Conservation (phyloP, 2,329 filamentous ascomycete genomes). For the Xylariales sp. region DNA sequence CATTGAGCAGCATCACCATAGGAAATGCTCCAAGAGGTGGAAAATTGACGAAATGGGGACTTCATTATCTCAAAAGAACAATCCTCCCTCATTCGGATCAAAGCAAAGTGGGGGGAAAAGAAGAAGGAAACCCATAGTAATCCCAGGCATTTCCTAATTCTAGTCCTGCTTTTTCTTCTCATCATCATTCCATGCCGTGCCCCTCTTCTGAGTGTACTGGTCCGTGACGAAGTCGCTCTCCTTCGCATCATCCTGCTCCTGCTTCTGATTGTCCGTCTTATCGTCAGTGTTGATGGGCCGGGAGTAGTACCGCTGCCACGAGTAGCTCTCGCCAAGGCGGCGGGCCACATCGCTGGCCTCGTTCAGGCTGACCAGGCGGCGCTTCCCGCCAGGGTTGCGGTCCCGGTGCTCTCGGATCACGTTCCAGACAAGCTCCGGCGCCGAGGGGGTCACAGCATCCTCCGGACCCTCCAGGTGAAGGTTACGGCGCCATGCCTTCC, state of each 20-base stretch:
- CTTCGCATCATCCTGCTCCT: slow-evolving; percentile 6
- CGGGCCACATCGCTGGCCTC: slow-evolving; percentile 57
- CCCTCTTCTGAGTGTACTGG: slow-evolving; percentile 2
- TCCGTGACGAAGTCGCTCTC: slow-evolving; percentile 7
- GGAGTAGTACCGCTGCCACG: slow-evolving; percentile 19
- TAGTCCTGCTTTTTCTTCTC: too few relatives aligned
- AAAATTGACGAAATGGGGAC: too few relatives aligned
- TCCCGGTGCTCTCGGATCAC: slow-evolving; percentile 17
- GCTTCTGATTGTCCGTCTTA: slow-evolving; percentile 4
- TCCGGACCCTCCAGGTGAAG: too few relatives aligned
- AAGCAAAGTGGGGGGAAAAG: too few relatives aligned
- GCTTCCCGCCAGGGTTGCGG: slow-evolving; percentile 27
- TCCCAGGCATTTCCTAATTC: too few relatives aligned
- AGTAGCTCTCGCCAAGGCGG: slow-evolving; percentile 47
- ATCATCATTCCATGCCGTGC: slow-evolving; percentile 3
- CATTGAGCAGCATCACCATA: too few relatives aligned
- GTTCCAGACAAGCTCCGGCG: slow-evolving; percentile 18
- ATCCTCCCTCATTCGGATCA: too few relatives aligned
- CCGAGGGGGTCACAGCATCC: too few relatives aligned
- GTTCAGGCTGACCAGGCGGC: slow-evolving; percentile 48
- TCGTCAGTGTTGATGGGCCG: slow-evolving; percentile 3
- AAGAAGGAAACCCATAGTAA: too few relatives aligned
- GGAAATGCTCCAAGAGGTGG: too few relatives aligned
- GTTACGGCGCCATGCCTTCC: too few relatives aligned
- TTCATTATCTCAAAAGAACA: too few relatives aligned